Evolutionary conservation across 129 eudicot species (phyloP), one percentile per base, ranked within the genome.

Genomic region (Lactuca saligna): DNA sequence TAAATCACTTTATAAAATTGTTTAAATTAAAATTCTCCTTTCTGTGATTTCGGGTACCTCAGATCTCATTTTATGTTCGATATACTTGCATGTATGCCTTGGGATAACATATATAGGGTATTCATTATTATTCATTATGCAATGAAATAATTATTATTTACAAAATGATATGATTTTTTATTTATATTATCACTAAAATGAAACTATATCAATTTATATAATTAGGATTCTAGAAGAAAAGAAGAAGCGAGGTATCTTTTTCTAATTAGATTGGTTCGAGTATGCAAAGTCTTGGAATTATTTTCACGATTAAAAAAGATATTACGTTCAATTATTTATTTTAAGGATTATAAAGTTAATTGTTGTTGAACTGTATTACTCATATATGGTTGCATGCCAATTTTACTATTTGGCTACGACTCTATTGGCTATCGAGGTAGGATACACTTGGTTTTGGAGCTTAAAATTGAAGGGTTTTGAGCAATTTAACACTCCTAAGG

Each of bases 381-480:
- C 95, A 4, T 89, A 87, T 57, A 87, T 90, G 41, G 95, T 87
- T 35, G 95, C 95, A 20, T 87, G 95, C 69, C 79, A 84, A 62
- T 87, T 87, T 67, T 87, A 87, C 69, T 87, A 73, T 72, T 73
- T 87, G 63, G 95, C 95, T 14, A 87, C 95, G 13, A 81, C 86
- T 54, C n/a, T 87, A 17, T 86, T 89, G 25, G 75, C 64, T 33
- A 79, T 81, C 50, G 54, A 79, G 65, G 95, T 84, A 78, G 84
- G 82, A 13, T 87, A 87, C 72, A 87, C 95, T n/a, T 87, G 90
- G 90, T 84, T 87, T 59, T 87, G 90, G 60, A 87, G 85, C 72
- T 81, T 87, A 71, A 20, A 20, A 20, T n/a, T n/a, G n/a, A n/a
- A n/a, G n/a, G n/a, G n/a, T n/a, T n/a, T n/a, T n/a, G n/a, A n/a